Evolutionary conservation across 768 basidiomycete species (phyloP), one percentile per base, ranked within the genome.

Genomic region (Rhizopogon vinicolor): DNA sequence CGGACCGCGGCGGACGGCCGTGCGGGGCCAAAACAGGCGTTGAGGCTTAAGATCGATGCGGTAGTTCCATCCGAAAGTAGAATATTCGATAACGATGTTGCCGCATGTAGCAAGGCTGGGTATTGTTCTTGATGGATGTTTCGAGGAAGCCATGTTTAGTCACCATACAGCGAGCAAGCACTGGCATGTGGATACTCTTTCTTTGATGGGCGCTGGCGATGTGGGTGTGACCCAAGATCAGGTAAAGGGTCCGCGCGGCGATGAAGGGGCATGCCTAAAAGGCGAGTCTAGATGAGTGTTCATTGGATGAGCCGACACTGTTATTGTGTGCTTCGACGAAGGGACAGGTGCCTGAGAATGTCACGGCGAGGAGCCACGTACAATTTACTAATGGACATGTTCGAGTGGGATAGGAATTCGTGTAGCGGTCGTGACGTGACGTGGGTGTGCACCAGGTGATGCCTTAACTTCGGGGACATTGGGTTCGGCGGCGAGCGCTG

Each of bases 1-100:
- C 54, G 33, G 53, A 44, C 42, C 52, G 22, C 18, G 54, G 61
- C 52, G 59, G 60, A 57, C 53, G 54, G 35, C 63, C 63, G 64
- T 65, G 4, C 18, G 22, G 35, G 2, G 22, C 54, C 14, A 14
- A 58, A 51, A 46, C 35, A 50, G 57, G 43, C 22, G 41, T 52
- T 44, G 48, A 5, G 25, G 22, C 37, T 49, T 19, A 22, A 60
- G 31, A 63, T 53, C 56, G 53, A 39, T 28, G 22, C 22, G 22
- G 22, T 25, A 22, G 42, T 49, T 51, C 33, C 42, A 22, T 22
- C 22, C 22, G 22, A 22, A 22, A 22, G 2, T 49, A 22, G 49
- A 57, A 45, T 44, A 54, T 54, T 54, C 57, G 40, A 55, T 44
- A 55, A 22, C 44, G 57, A 49, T 25, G 48, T 56, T 58, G 33